A percentile compares a stretch with the other conserved stretches of the same genome.
Conservation (phyloP, 2,329 filamentous ascomycete genomes). For the Apiospora hydei region DNA sequence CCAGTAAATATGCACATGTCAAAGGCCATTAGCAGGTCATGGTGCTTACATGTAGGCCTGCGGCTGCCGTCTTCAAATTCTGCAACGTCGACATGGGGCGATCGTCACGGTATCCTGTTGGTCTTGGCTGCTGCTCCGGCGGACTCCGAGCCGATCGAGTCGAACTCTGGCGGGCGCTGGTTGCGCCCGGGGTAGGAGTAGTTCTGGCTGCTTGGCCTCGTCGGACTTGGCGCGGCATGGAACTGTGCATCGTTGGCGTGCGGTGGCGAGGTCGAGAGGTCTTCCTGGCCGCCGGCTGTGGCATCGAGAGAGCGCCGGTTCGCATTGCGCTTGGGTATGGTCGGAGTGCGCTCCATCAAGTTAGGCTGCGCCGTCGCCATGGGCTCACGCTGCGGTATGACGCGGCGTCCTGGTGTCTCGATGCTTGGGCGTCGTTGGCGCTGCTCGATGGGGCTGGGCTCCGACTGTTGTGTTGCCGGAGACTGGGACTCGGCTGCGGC, state of each 20-base stretch:
- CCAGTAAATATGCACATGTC: slow-evolving; percentile 23
- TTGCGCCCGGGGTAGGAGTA: slow-evolving; percentile 26
- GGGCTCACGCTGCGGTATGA: slow-evolving; percentile 27
- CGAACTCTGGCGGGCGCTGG: slow-evolving; percentile 21
- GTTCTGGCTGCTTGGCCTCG: slow-evolving; percentile 15
- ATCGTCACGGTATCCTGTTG: not conserved
- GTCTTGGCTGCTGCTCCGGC: not conserved
- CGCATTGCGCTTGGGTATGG: slow-evolving; percentile 24
- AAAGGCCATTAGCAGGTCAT: slow-evolving; percentile 27
- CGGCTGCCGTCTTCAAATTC: slow-evolving; percentile 26
- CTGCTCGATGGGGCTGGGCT: slow-evolving; percentile 3
- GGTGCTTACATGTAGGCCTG: slow-evolving; percentile 25
- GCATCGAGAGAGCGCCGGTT: not conserved
- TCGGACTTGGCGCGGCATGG: not conserved
- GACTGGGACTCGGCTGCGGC: not conserved
- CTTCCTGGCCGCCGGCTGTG: too few relatives aligned
- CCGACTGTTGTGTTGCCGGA: not conserved
- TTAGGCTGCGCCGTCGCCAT: slow-evolving; percentile 7
- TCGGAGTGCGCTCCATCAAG: slow-evolving; percentile 7
- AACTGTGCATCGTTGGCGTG: not conserved
- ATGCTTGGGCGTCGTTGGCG: slow-evolving; percentile 24
- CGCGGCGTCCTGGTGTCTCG: slow-evolving; percentile 26
- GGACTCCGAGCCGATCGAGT: not conserved
- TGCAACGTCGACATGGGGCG: slow-evolving; percentile 21
- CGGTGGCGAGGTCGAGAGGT: not conserved